Percentiles rank a stretch among this genome's conserved stretches.
phyloP scores from a whole-genome alignment of 108 stramenopile genomes.

The Stephanodiscus minutulus region DNA sequence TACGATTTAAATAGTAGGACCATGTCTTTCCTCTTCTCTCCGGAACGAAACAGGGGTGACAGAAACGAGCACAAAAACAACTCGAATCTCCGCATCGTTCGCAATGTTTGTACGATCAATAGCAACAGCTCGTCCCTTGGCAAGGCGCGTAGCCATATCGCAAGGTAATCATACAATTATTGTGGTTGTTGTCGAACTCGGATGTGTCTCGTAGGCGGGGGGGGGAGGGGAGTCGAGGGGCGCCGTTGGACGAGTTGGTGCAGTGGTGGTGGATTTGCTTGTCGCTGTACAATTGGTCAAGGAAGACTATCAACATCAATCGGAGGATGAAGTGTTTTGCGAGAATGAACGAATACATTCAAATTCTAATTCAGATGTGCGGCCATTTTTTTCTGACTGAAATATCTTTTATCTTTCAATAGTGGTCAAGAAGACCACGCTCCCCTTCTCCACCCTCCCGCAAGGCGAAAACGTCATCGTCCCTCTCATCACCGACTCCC shows the following conservation, averaged over 20 bases:
- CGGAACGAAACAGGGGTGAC: too few relatives aligned
- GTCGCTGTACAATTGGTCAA: not conserved
- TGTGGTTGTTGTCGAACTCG: not conserved
- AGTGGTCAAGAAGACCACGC: constrained; percentile 20
- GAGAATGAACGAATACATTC: not conserved
- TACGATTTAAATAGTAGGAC: too few relatives aligned
- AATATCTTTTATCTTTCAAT: not conserved
- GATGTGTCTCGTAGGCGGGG: not conserved
- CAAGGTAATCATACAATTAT: constrained; percentile 24
- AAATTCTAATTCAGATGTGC: not conserved
- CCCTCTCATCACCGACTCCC: constrained; percentile 89
- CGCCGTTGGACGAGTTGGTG: not conserved
- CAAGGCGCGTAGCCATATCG: constrained; percentile 25
- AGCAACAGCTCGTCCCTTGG: constrained; percentile 40
- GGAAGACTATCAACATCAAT: not conserved
- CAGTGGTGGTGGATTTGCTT: not conserved
- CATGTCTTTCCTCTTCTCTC: too few relatives aligned
- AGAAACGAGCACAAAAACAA: too few relatives aligned
- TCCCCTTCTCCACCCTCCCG: constrained; percentile 41
- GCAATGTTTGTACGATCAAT: constrained; percentile 44
- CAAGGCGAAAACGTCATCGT: constrained; percentile 88
- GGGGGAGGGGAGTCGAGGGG: not conserved
- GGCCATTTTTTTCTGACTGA: not conserved
- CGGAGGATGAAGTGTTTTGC: not conserved
- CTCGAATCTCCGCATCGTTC: too few relatives aligned